These are phyloP conservation scores for Viola pubescens DNA, from an alignment of 441 rosid species.

Conservation along the genomic window DNA sequence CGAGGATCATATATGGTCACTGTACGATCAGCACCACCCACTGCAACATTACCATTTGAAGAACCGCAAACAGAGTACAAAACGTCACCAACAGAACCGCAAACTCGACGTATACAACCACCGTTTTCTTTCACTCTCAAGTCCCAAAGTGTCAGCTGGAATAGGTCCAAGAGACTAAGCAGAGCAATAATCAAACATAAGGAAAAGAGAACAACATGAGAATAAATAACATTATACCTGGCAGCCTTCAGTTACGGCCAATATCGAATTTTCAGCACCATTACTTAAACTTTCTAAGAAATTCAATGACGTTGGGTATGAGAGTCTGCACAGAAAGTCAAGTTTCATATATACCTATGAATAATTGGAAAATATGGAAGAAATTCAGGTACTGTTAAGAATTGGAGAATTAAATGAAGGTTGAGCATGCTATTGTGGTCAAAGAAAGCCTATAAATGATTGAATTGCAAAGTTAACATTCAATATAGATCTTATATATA, in stretches of 20 bases:
- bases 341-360: neutral
- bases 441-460: neutral
- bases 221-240: constrained; percentile 33
- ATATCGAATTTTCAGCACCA: constrained; percentile 33
- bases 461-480: too few species aligned
- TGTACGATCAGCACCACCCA: constrained; percentile 64
- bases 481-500: too few species aligned
- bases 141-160: constrained; percentile 54
- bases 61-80: constrained; percentile 54
- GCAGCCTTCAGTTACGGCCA: constrained; percentile 60
- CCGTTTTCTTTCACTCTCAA: constrained; percentile 54
- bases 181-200: neutral
- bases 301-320: constrained; percentile 55
- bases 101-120: constrained; percentile 34
- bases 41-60: constrained; percentile 44
- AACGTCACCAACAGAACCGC: constrained; percentile 50
- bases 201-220: neutral
- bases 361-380: neutral
- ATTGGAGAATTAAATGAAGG: neutral
- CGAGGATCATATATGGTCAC: constrained; percentile 71
- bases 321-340: constrained; percentile 40
- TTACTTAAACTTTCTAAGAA: constrained; percentile 35
- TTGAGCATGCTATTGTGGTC: neutral
- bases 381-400: neutral
- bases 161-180: constrained; percentile 16